Conservation (phyloP, 1,284 basidiomycete species). For the Apiotrichum mycotoxinovorans region DNA sequence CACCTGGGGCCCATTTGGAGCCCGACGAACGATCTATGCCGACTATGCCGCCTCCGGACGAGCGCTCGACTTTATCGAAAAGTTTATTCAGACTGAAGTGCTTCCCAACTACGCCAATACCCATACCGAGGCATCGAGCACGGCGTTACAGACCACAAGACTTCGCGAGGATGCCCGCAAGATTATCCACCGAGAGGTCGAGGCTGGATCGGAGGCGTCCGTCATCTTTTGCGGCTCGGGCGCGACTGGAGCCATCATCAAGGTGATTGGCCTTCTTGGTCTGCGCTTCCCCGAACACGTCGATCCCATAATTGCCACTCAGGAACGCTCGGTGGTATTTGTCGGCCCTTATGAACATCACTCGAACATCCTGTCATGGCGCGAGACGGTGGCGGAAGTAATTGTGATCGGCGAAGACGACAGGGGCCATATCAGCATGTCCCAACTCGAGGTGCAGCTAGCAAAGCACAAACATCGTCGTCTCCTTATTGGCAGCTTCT, state of each 20-base stretch:
- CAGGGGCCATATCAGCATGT: not conserved
- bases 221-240: constrained; percentile 13
- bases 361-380: constrained; percentile 16
- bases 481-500: constrained; percentile 11
- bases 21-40: constrained; percentile 5
- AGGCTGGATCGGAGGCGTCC: not conserved
- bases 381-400: constrained; percentile 9
- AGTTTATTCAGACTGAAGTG: constrained; percentile 5
- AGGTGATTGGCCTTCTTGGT: constrained; percentile 3
- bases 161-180: constrained; percentile 11
- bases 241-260: constrained; percentile 9
- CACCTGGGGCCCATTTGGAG: not conserved
- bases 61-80: constrained; percentile 7
- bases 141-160: constrained; percentile 6
- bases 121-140: constrained; percentile 11
- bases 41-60: constrained; percentile 11
- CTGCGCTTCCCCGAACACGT: not conserved
- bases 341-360: constrained; percentile 17
- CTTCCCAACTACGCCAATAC: constrained; percentile 16
- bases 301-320: not conserved
- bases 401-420: constrained; percentile 3
- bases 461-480: not conserved
- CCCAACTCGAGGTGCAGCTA: not conserved
- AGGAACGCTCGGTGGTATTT: constrained; percentile 9
- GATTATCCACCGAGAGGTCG: constrained; percentile 1